Evolutionary conservation across 108 stramenopile genomes (phyloP).

Genomic region (Parmales sp.): DNA sequence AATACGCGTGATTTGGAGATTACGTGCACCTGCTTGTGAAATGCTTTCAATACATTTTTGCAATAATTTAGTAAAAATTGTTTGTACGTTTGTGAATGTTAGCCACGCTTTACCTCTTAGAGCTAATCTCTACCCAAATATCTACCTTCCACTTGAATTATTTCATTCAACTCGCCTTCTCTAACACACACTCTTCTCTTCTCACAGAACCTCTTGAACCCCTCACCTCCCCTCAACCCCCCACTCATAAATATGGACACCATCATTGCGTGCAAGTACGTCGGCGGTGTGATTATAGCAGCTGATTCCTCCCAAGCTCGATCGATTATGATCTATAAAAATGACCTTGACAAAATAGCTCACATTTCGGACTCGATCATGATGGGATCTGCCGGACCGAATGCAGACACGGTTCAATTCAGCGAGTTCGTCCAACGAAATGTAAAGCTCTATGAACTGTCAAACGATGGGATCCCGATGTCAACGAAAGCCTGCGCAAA

Average conservation of each 20-base stretch:
- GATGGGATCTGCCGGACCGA: slow-evolving; percentile 78
- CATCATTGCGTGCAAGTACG: background rate
- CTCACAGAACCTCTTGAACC: background rate
- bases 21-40: too few species aligned
- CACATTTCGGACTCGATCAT: slow-evolving; percentile 57
- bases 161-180: too few species aligned
- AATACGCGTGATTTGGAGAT: too few species aligned
- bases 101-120: too few species aligned
- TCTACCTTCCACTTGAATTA: too few species aligned
- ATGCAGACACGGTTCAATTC: slow-evolving; percentile 78
- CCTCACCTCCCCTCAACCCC: background rate
- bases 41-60: too few species aligned
- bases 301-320: slow-evolving; percentile 22
- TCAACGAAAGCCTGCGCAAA: slow-evolving; percentile 86
- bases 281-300: background rate
- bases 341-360: slow-evolving; percentile 74
- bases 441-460: slow-evolving; percentile 80
- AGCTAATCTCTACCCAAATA: too few species aligned
- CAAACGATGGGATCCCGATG: slow-evolving; percentile 76
- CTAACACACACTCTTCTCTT: background rate
- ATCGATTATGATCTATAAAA: slow-evolving; percentile 74
- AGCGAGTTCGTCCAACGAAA: slow-evolving; percentile 88
- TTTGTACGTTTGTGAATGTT: too few species aligned
- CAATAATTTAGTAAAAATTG: too few species aligned
- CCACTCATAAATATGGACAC: background rate